Conservation (phyloP, 768 basidiomycete genomes). For the Suillus tomentosus region DNA sequence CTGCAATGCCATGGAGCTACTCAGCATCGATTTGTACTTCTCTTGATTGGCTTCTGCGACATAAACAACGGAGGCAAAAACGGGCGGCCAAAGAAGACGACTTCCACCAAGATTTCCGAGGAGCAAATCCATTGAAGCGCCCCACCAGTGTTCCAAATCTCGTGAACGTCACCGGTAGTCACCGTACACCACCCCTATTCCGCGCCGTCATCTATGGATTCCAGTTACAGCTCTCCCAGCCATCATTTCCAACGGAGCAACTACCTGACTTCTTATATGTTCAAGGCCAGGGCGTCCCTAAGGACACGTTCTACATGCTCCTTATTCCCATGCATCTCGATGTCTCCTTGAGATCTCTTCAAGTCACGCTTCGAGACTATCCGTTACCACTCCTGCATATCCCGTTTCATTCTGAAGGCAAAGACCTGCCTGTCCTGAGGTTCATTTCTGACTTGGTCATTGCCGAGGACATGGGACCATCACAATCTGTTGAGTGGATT, state of each 20-base stretch:
- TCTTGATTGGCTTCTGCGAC: conserved; percentile 68
- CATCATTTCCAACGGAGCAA: conserved; percentile 56
- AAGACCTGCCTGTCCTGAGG: conserved; percentile 49
- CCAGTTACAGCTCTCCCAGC: conserved; percentile 53
- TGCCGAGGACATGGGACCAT: conserved; percentile 81
- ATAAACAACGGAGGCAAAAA: conserved; percentile 47
- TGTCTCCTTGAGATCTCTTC: conserved; percentile 62
- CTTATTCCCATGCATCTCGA: conserved; percentile 81
- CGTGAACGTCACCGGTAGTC: conserved; percentile 39
- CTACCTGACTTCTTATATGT: conserved; percentile 66
- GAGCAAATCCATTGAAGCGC: conserved; percentile 33
- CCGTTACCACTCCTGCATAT: conserved; percentile 84
- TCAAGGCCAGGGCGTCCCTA: conserved; percentile 69
- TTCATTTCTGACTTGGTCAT: conserved; percentile 82
- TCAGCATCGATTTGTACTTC: too few species aligned
- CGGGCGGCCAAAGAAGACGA: conserved; percentile 51
- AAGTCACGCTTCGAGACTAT: conserved; percentile 79
- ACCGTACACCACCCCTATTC: conserved; percentile 64
- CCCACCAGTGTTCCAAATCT: conserved; percentile 43
- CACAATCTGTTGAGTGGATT: conserved; percentile 70
- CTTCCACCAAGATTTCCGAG: conserved; percentile 47
- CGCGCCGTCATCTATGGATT: conserved; percentile 65
- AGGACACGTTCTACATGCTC: conserved; percentile 71
- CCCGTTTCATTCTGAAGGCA: conserved; percentile 43
- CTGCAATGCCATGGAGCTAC: too few species aligned